Conservation (phyloP, 257 asterid genomes). For the Eucommia ulmoides region DNA sequence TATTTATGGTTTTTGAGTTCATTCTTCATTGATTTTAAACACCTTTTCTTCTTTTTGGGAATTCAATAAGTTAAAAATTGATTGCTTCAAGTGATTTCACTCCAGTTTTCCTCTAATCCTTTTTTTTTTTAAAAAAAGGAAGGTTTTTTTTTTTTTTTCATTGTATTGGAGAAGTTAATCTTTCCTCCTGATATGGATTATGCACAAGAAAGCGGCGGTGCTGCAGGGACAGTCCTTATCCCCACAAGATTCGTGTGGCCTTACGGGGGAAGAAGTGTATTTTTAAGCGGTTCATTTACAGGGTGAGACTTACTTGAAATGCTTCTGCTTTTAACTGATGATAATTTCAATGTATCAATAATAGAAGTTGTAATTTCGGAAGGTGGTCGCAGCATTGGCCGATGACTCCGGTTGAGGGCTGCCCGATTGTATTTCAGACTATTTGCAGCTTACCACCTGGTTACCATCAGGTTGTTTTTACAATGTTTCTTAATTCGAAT, state of each 20-base stretch:
- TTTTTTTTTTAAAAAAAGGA: too few species aligned
- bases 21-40: too few species aligned
- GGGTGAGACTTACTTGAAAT: conserved; percentile 42
- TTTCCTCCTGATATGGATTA: conserved; percentile 42
- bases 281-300: conserved; percentile 66
- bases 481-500: too few species aligned
- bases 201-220: conserved; percentile 37
- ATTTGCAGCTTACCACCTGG: conserved; percentile 70
- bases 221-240: conserved; percentile 24
- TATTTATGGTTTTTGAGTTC: too few species aligned
- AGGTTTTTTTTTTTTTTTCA: too few species aligned
- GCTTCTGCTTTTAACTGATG: not conserved
- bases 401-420: conserved; percentile 82
- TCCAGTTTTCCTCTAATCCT: too few species aligned
- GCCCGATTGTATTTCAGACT: conserved; percentile 70
- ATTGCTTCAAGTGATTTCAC: too few species aligned
- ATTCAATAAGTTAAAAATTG: too few species aligned
- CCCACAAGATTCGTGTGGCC: conserved; percentile 82
- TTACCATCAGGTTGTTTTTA: conserved; percentile 84
- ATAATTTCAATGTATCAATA: not conserved
- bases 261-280: conserved; percentile 76
- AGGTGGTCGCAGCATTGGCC: conserved; percentile 87
- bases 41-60: too few species aligned
- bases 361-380: not conserved
- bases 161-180: conserved; percentile 39